Conservation (phyloP, 768 basidiomycete species). For the Floccularia luteovirens region DNA sequence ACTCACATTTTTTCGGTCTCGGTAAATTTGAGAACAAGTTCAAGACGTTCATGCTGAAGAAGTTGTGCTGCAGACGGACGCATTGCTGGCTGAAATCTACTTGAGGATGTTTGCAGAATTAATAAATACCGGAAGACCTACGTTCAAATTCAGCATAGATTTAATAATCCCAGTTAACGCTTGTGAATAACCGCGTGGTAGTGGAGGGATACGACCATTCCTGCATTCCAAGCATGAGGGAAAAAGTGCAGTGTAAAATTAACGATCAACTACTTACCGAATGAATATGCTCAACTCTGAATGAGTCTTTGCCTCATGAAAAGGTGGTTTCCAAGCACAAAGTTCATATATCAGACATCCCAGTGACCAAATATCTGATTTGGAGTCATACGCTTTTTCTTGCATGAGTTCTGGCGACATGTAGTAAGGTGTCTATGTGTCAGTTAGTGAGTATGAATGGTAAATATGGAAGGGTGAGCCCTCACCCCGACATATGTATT, state of each 20-base stretch:
- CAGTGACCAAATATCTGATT: slow-evolving; percentile 97
- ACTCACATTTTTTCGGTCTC: slow-evolving; percentile 76
- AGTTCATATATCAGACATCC: slow-evolving; percentile 97
- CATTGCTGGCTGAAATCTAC: slow-evolving; percentile 64
- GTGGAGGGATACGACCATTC: slow-evolving; percentile 85
- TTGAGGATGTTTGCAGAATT: slow-evolving; percentile 1
- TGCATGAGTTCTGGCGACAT: slow-evolving; percentile 99
- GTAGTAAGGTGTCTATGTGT: slow-evolving; percentile 87
- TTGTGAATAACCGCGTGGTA: slow-evolving; percentile 79
- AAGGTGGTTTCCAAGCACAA: slow-evolving; percentile 89
- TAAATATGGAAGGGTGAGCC: slow-evolving; percentile 2
- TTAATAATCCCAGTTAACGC: slow-evolving; percentile 69
- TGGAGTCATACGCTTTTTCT: slow-evolving; percentile 95
- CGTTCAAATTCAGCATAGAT: slow-evolving; percentile 82
- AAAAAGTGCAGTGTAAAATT: background rate
- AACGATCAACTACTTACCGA: slow-evolving; percentile 34
- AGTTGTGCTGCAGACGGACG: slow-evolving; percentile 77
- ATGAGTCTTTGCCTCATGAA: slow-evolving; percentile 90
- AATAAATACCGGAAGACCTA: slow-evolving; percentile 20
- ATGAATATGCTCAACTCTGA: slow-evolving; percentile 78
- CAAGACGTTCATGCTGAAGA: slow-evolving; percentile 71
- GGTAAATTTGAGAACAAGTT: slow-evolving; percentile 60
- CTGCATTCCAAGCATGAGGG: slow-evolving; percentile 33
- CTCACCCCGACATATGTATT: slow-evolving; percentile 95
- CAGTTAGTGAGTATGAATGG: background rate